A percentile compares a stretch with the other conserved stretches of the same genome.
These are phyloP conservation scores for Coprinopsis cinerea DNA, from an alignment of 768 basidiomycete species.

Conservation along the genomic window DNA sequence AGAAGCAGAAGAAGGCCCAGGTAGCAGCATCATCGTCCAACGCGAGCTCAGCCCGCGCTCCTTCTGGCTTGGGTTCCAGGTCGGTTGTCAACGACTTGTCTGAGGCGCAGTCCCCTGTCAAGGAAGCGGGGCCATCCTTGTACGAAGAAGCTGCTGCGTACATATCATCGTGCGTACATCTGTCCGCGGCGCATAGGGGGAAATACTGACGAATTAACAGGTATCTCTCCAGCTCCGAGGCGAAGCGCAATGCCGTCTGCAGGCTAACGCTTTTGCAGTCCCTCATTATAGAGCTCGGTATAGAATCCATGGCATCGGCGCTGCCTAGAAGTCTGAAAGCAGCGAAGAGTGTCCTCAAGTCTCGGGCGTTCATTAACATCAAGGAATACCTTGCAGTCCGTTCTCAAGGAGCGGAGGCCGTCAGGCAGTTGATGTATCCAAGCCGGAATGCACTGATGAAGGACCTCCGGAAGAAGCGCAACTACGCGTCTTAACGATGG, in stretches of 20 bases:
- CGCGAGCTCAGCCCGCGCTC: too few species aligned
- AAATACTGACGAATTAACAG: constrained; percentile 21
- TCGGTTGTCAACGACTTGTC: background rate
- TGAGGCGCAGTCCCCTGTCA: background rate
- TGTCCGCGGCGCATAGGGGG: too few species aligned
- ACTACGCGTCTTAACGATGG: constrained; percentile 42
- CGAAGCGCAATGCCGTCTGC: constrained; percentile 34
- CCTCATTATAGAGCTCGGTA: constrained; percentile 74
- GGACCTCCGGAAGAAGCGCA: constrained; percentile 45
- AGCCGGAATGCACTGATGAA: constrained; percentile 56
- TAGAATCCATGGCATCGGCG: constrained; percentile 31
- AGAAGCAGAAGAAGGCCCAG: too few species aligned
- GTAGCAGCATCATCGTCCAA: too few species aligned
- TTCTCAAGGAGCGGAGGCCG: constrained; percentile 53
- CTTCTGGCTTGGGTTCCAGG: too few species aligned
- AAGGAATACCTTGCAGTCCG: constrained; percentile 68
- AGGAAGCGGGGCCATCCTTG: constrained; percentile 22
- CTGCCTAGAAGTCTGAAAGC: constrained; percentile 58
- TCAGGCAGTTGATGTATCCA: constrained; percentile 57
- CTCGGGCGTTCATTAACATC: constrained; percentile 64
- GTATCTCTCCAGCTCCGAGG: constrained; percentile 47
- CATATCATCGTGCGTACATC: constrained; percentile 51
- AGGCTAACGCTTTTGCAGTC: constrained; percentile 64
- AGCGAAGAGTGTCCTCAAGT: constrained; percentile 63
- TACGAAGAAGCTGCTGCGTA: constrained; percentile 57